These are phyloP conservation scores for Cyberlindnera samutprakarnensis DNA, from an alignment of 805 yeast species.

Conservation along the genomic window DNA sequence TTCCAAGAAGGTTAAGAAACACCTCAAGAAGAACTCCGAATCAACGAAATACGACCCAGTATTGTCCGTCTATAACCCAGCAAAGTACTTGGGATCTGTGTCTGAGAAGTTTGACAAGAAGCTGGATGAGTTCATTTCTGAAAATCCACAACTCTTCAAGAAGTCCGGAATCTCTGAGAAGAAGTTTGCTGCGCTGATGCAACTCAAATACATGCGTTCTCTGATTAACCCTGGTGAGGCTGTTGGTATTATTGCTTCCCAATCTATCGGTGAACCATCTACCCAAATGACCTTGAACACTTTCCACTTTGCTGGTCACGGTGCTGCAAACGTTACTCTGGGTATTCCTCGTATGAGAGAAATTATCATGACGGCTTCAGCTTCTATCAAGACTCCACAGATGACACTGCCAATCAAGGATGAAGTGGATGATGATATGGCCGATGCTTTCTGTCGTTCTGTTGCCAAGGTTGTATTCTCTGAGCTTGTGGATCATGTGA, in stretches of 20 bases:
- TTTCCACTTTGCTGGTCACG: conserved; percentile 99
- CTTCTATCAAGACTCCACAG: conserved; percentile 95
- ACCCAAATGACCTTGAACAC: conserved; percentile 98
- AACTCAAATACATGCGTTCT: conserved; percentile 95
- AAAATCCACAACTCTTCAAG: conserved; percentile 49
- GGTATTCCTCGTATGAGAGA: conserved; percentile 99
- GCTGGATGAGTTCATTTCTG: conserved; percentile 60
- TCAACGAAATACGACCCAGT: conserved; percentile 84
- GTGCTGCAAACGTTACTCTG: conserved; percentile 98
- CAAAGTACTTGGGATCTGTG: conserved; percentile 86
- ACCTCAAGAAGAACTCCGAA: conserved; percentile 52
- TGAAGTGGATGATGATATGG: conserved; percentile 78
- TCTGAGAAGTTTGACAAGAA: conserved; percentile 82
- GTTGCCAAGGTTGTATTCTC: conserved; percentile 79
- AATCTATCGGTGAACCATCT: conserved; percentile 98
- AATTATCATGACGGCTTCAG: conserved; percentile 98
- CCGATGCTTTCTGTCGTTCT: conserved; percentile 89
- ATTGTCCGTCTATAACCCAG: conserved; percentile 76
- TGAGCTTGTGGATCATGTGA: conserved; percentile 79
- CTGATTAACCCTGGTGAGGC: conserved; percentile 94
- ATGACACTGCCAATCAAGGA: conserved; percentile 84
- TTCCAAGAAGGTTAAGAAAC: conserved; percentile 74
- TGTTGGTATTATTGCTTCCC: conserved; percentile 97
- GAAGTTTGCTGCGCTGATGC: conserved; percentile 95
- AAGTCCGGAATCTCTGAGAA: conserved; percentile 50